Base-by-base conservation (phyloP, 2,329 filamentous ascomycete genomes). In the Tolypocladium capitatum region DNA sequence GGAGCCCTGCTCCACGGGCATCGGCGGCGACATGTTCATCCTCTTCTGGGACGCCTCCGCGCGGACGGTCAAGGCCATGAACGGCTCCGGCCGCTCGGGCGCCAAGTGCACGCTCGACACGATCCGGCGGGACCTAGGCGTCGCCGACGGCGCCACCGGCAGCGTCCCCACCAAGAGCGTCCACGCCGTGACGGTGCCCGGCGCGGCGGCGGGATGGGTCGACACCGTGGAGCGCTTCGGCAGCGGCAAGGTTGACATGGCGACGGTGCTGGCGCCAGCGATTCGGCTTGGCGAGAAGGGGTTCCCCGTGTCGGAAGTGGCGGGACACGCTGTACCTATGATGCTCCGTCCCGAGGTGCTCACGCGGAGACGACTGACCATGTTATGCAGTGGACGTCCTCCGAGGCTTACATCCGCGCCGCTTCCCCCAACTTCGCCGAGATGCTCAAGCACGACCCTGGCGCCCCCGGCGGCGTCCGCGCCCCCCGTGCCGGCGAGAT, bases 11-110 rank as follows among this genome's bases (percentile, higher is more conserved):
- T 92, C 86, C 6, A 97, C 92, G 1, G 92, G 92, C 36, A 96
- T 98, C 51, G 92, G 92, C 49, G 92, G 92, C 52, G 92, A 98
- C 68, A 89, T 95, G 81, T 98, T 97, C 69, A 90, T 90, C 64
- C 78, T 97, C 33, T 96, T 80, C 73, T 97, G 91, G 70, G 79
- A 94, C 61, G 87, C 88, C 38, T 78, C 83, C 56, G 86, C 83
- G 0, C 84, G 85, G 60, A 84, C 85, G 53, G 83, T 97, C 9
- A 83, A 81, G 47, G 86, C 89, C 10, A 71, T 97, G 65, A 98
- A 98, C 65, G 92, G 90, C 20, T 96, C 90, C 1, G 92, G 92
- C n/a, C 81, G 92, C 28, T 80, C 88, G 4, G 81, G 86, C 5
- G 73, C 68, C 46, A 80, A 83, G 34, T 80, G 70, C 52, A 85